Base-by-base conservation (phyloP, 805 yeast genomes). In the Hanseniaspora vineae region DNA sequence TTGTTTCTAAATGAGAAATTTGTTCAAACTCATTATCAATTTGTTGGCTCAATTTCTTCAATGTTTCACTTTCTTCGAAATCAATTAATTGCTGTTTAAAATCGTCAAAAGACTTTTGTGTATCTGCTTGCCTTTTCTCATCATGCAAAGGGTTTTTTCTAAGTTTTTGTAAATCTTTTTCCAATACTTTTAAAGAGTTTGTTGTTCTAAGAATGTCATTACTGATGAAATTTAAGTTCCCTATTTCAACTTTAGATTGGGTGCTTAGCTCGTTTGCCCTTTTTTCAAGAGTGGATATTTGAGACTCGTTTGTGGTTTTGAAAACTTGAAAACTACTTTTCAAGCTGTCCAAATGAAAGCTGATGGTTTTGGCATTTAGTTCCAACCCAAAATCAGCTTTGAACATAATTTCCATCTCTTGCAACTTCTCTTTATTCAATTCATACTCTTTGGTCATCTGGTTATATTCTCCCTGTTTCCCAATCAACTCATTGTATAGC, bases 391-490 rank as follows among this genome's bases (percentile, higher is more conserved):
- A 40, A 5, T 40, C 31, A 12, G 13, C 13, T 20, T 40, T 18
- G 6, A 44, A 42, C 3, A 37, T n/a, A 6, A 42, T 17, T 20
- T 48, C 17, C 15, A 51, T 15, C 19, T 40, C 20, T 23, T 40
- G 35, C 49, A 49, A 46, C 50, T 50, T 46, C 31, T 51, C 44
- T 47, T 31, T 39, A 48, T 47, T 54, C 9, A 42, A 44, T 19
- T 54, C 52, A 52, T 58, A 58, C 33, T 50, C 55, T 13, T 56
- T 61, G 39, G 55, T 49, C 11, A 55, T 50, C 2, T 64, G 67
- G 44, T 61, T 62, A 42, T 74, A 60, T 31, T 69, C 62, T 2
- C 81, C 82, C 39, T 68, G 69, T 46, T 65, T 48, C 31, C 72
- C 54, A 5, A 69, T 68, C 17, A 61, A 54, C 3, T 54, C 49